A percentile compares a stretch with the other conserved stretches of the same genome.
Conservation (phyloP, 78 protist species). For the Dictyostelium purpureum region DNA sequence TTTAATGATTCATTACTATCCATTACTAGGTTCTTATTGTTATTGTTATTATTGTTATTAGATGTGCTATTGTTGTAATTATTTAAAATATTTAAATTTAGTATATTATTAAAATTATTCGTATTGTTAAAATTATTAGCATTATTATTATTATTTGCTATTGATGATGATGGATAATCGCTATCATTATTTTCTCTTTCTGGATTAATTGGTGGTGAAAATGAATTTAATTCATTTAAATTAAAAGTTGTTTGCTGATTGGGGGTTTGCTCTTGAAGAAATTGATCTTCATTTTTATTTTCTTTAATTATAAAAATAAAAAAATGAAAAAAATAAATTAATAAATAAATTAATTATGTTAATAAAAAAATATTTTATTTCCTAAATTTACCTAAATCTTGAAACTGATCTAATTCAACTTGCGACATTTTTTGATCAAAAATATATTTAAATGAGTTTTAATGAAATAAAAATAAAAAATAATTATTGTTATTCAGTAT, state of each 20-base stretch:
- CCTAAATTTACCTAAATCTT: too few species aligned
- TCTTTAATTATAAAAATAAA: neutral
- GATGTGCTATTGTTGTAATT: neutral
- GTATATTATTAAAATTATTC: slow-evolving; percentile 2
- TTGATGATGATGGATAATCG: neutral
- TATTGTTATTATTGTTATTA: neutral
- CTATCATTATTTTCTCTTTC: neutral
- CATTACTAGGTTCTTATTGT: neutral
- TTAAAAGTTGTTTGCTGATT: neutral
- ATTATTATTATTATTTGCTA: neutral
- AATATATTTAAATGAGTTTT: neutral
- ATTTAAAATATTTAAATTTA: slow-evolving; percentile 10
- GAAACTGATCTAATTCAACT: neutral
- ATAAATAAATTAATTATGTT: neutral
- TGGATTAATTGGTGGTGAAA: neutral
- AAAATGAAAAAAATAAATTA: neutral
- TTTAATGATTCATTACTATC: slow-evolving; percentile 62
- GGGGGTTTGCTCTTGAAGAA: slow-evolving; percentile 5
- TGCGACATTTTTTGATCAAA: neutral
- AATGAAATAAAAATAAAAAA: neutral
- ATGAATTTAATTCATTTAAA: neutral
- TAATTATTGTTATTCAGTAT: too few species aligned
- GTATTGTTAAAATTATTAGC: neutral
- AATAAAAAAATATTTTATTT: neutral
- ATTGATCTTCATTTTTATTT: neutral